Evolutionary conservation across 805 yeast genomes (phyloP).

Genomic region (Starmera amethionina): DNA sequence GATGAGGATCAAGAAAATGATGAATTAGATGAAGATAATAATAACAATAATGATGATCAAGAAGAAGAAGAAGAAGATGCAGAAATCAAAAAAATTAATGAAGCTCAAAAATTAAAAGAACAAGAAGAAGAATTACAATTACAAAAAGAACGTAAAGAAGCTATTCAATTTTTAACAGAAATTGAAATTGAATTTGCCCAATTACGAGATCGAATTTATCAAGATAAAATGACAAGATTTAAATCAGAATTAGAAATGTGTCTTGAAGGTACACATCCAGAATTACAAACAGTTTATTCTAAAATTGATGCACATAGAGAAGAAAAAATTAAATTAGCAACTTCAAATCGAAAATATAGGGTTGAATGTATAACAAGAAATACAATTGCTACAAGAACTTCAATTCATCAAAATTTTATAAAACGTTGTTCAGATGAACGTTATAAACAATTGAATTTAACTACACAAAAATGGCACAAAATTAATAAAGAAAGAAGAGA

Average conservation of each 20-base stretch:
- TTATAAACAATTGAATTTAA: conserved; percentile 50
- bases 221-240: conserved; percentile 66
- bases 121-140: conserved; percentile 15
- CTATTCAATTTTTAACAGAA: conserved; percentile 61
- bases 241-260: conserved; percentile 84
- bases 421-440: conserved; percentile 62
- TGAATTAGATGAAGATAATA: conserved; percentile 9
- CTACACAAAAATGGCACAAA: conserved; percentile 86
- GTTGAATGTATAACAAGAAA: conserved; percentile 70
- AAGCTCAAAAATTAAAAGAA: conserved; percentile 11
- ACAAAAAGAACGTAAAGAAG: conserved; percentile 43
- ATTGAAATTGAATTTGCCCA: conserved; percentile 84
- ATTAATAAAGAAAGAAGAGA: conserved; percentile 82
- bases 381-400: conserved; percentile 68
- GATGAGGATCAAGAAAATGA: conserved; percentile 3
- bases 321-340: conserved; percentile 46
- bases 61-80: conserved; percentile 16
- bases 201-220: conserved; percentile 74
- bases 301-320: conserved; percentile 69
- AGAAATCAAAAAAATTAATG: conserved; percentile 15
- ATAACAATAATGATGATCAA: conserved; percentile 12
- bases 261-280: conserved; percentile 86
- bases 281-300: conserved; percentile 59
- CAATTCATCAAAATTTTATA: conserved; percentile 75
- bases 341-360: conserved; percentile 49